Evolutionary conservation across 129 eudicot species (phyloP).

Genomic region (Kitagawia praeruptora): DNA sequence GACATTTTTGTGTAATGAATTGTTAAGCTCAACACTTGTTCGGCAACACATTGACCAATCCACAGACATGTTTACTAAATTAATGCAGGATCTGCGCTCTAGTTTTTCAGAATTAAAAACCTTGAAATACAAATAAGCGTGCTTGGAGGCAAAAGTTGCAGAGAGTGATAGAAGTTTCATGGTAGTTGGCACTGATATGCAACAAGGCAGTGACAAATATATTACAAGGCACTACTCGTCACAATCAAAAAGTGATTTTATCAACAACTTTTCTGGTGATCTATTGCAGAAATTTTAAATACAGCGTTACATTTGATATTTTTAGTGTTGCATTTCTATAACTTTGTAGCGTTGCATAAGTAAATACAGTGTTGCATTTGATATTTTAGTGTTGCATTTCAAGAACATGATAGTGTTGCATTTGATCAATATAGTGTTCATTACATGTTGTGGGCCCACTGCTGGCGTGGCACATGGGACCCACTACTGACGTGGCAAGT

Average conservation of each 20-base stretch:
- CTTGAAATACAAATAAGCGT: conserved; percentile 37
- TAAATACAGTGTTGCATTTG: too few species aligned
- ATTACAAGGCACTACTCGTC: neutral
- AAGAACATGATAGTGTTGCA: too few species aligned
- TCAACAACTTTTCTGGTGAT: neutral
- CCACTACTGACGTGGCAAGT: too few species aligned
- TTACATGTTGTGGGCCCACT: too few species aligned
- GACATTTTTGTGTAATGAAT: conserved; percentile 38
- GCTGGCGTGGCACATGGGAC: too few species aligned
- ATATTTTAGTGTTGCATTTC: too few species aligned
- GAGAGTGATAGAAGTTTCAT: conserved; percentile 8
- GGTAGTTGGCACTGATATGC: neutral
- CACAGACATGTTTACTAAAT: conserved; percentile 17
- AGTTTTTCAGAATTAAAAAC: conserved; percentile 33
- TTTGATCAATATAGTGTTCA: too few species aligned
- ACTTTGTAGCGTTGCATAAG: too few species aligned
- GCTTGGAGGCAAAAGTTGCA: conserved; percentile 24
- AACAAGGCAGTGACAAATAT: neutral
- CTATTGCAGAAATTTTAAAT: too few species aligned
- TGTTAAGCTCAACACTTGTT: conserved; percentile 23
- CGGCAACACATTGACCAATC: conserved; percentile 26
- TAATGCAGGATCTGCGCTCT: conserved; percentile 41
- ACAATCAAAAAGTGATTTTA: neutral
- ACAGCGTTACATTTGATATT: too few species aligned
- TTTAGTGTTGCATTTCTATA: too few species aligned